Base-by-base conservation (phyloP, 495 filamentous ascomycete genomes). In the Penicillium odoratum region DNA sequence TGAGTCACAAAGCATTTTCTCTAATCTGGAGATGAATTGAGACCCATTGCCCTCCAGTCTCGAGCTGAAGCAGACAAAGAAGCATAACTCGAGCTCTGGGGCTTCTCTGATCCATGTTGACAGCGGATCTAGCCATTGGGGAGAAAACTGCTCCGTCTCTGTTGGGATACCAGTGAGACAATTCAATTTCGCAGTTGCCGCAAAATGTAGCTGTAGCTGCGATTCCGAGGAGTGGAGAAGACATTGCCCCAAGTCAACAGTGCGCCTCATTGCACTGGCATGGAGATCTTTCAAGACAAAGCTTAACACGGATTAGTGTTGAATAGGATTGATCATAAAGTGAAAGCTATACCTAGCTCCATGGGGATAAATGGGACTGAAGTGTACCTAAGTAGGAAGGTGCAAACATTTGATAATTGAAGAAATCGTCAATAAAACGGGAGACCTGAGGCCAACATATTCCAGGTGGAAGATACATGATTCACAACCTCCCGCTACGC, bases 91-190 rank as follows among this genome's bases (percentile, higher is more conserved):
- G 10, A 72, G 40, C 44, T 69, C 66, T 7, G 72, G 69, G n/a
- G 63, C 65, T 54, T 69, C 66, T 15, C 48, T 63, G 1, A 74
- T 58, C 74, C 73, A 78, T 16, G 69, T 7, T 7, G 48, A 42
- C 9, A 57, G 34, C 3, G 59, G 48, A 33, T 56, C 26, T n/a
- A 55, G 28, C 21, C 46, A 40, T 33, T 70, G 46, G 11, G 18
- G 38, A 45, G 28, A 29, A 8, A 6, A 48, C 6, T 8, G 36
- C 5, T 34, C n/a, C 30, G 46, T 30, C 3, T 16, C 45, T 9
- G 2, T 26, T n/a, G 3, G 7, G n/a, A 25, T 30, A 5, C 2
- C 54, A 16, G 16, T 36, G 4, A n/a, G 48, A 5, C 33, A 42
- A 5, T 4, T 51, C 48, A 65, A 56, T 5, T 48, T 26, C 13